Conservation (phyloP, 345 rosid species). For the Jatropha curcas region DNA sequence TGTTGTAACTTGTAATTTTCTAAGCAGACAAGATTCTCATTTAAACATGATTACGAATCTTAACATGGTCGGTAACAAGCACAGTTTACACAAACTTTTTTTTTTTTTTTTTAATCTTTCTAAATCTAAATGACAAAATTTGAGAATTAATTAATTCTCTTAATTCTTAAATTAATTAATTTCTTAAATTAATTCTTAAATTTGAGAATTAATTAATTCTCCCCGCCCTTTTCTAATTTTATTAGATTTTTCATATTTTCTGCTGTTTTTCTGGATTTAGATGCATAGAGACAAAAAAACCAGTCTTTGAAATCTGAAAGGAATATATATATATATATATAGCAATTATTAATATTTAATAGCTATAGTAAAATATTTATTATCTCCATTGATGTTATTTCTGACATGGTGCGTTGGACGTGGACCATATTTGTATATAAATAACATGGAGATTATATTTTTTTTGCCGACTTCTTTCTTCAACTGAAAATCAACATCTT, state of each 20-base stretch:
- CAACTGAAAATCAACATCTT: background rate
- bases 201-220: too few relatives aligned
- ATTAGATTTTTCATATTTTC: too few relatives aligned
- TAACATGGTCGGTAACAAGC: background rate
- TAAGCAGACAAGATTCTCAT: constrained; percentile 8
- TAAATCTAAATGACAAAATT: background rate
- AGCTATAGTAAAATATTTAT: too few relatives aligned
- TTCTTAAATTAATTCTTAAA: too few relatives aligned
- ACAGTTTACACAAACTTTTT: background rate
- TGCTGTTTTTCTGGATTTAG: too few relatives aligned
- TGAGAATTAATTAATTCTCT: too few relatives aligned
- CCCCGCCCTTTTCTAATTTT: too few relatives aligned
- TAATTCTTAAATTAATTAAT: too few relatives aligned
- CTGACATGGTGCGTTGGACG: constrained; percentile 4
- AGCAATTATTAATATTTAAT: too few relatives aligned
- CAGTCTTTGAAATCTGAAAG: too few relatives aligned
- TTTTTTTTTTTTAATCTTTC: background rate
- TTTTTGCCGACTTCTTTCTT: background rate
- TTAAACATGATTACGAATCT: background rate
- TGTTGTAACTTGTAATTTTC: background rate
- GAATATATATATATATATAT: too few relatives aligned
- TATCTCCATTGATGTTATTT: background rate
- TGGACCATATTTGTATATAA: background rate
- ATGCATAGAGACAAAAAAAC: too few relatives aligned
- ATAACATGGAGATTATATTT: background rate